These are phyloP conservation scores for Fomitopsis palustris DNA, from an alignment of 1,284 basidiomycete genomes.

Conservation along the genomic window DNA sequence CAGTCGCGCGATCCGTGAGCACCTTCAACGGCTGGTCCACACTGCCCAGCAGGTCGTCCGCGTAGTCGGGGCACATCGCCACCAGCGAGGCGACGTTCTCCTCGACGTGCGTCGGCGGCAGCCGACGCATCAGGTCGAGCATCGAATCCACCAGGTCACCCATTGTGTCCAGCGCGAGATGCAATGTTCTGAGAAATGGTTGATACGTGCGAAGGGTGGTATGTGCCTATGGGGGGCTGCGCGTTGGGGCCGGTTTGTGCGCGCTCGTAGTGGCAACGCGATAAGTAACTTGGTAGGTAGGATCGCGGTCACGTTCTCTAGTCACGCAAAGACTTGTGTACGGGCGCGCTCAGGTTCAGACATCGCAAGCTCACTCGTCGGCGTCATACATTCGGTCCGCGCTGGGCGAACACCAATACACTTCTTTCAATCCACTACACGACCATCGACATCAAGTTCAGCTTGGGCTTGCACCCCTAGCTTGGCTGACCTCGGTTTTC, in stretches of 20 bases:
- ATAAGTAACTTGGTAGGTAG: no score
- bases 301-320: conserved; percentile 1
- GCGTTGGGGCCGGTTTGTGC: neutral
- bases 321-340: no score
- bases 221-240: neutral
- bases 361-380: no score
- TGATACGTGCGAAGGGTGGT: neutral
- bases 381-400: no score
- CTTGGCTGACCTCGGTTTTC: no score
- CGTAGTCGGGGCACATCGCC: conserved; percentile 87
- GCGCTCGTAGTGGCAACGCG: neutral
- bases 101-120: conserved; percentile 90
- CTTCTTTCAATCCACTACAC: no score
- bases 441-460: no score
- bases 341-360: neutral
- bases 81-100: conserved; percentile 85
- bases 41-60: conserved; percentile 92
- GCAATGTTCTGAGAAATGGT: neutral
- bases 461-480: no score
- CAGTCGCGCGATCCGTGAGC: conserved; percentile 73
- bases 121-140: conserved; percentile 93
- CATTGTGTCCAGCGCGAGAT: conserved; percentile 38
- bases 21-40: conserved; percentile 94
- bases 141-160: conserved; percentile 81
- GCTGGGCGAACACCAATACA: no score